phyloP scores from a whole-genome alignment of 768 basidiomycete genomes.

The Hygrophorus pudorinus region DNA sequence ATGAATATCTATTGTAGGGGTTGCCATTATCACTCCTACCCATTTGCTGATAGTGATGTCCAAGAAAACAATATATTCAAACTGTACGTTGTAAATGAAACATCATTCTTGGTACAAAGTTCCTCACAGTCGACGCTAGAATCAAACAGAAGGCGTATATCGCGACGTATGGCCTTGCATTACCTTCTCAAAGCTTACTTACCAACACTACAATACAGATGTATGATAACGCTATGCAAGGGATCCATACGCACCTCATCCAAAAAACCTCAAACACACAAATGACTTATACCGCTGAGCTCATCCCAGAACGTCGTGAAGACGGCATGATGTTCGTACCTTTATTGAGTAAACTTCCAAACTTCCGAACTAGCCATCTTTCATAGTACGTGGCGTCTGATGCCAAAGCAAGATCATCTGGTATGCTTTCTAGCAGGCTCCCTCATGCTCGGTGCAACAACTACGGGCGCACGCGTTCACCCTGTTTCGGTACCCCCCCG shows the following conservation, averaged over 20 bases:
- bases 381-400: slow-evolving; percentile 60
- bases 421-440: slow-evolving; percentile 93
- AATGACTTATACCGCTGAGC: slow-evolving; percentile 75
- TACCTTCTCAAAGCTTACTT: neutral
- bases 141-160: slow-evolving; percentile 68
- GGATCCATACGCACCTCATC: slow-evolving; percentile 68
- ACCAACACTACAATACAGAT: slow-evolving; percentile 39
- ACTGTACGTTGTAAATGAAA: slow-evolving; percentile 36
- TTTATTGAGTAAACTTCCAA: neutral
- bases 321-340: slow-evolving; percentile 28
- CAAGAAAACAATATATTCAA: slow-evolving; percentile 71
- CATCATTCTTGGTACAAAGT: neutral
- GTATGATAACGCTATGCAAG: slow-evolving; percentile 82
- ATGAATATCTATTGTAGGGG: slow-evolving; percentile 76
- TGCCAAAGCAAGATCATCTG: slow-evolving; percentile 90
- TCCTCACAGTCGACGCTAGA: slow-evolving; percentile 26
- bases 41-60: neutral
- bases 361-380: neutral
- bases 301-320: slow-evolving; percentile 45
- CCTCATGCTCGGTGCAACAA: slow-evolving; percentile 82
- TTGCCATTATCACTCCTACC: neutral
- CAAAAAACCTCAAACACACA: slow-evolving; percentile 46
- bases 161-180: slow-evolving; percentile 38
- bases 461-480: slow-evolving; percentile 40
- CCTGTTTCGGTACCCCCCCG: slow-evolving; percentile 61